Conservation (phyloP, 177 flowering plant genomes). For the Vitis hybrid region DNA sequence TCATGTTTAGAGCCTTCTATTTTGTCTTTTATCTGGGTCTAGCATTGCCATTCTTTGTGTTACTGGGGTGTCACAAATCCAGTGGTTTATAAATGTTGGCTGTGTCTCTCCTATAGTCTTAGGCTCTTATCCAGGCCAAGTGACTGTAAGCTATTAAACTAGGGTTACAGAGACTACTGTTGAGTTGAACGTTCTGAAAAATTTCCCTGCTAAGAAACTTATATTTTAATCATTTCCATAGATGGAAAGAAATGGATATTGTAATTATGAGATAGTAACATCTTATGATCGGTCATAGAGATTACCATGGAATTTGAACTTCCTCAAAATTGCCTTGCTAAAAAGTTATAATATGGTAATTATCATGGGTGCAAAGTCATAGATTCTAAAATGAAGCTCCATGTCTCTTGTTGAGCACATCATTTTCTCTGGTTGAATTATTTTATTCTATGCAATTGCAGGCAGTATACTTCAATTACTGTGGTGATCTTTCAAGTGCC, state of each 20-base stretch:
- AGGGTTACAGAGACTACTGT: too few relatives aligned
- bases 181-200: too few relatives aligned
- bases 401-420: not conserved
- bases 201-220: too few relatives aligned
- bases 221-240: too few relatives aligned
- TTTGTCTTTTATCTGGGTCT: not conserved
- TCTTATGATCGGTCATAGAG: too few relatives aligned
- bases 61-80: not conserved
- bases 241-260: too few relatives aligned
- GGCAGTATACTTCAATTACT: constrained; percentile 77
- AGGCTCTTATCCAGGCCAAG: not conserved
- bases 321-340: not conserved
- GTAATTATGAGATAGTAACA: too few relatives aligned
- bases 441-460: constrained; percentile 34
- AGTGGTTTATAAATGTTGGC: too few relatives aligned
- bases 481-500: constrained; percentile 62
- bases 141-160: not conserved
- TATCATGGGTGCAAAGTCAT: not conserved
- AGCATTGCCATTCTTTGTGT: not conserved
- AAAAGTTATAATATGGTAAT: not conserved
- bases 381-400: constrained; percentile 1
- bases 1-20: not conserved
- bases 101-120: not conserved
- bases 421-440: not conserved
- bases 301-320: not conserved